Percentiles rank a stretch among this genome's conserved stretches.
These are phyloP conservation scores for Mrakia hoshinonis DNA, from an alignment of 768 basidiomycete species.

Conservation along the genomic window DNA sequence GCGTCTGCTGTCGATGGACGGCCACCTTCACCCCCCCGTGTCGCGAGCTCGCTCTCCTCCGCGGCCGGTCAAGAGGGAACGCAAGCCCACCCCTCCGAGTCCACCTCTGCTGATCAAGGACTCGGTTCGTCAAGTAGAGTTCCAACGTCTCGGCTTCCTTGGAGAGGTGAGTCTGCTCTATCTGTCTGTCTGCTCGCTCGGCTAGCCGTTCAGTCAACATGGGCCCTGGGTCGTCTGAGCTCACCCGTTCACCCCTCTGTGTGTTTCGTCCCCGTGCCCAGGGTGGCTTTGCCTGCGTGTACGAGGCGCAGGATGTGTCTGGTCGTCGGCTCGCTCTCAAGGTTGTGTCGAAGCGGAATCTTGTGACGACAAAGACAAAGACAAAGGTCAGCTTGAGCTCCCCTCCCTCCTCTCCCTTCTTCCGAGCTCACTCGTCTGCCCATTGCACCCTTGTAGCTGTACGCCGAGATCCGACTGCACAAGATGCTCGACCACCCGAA, in stretches of 20 bases:
- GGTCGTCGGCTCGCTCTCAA: slow-evolving; percentile 73
- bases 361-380: slow-evolving; percentile 93
- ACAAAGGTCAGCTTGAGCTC: slow-evolving; percentile 61
- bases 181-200: neutral
- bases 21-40: neutral
- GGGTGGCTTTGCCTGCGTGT: slow-evolving; percentile 95
- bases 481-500: slow-evolving; percentile 82
- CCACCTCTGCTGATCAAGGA: slow-evolving; percentile 19
- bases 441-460: slow-evolving; percentile 53
- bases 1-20: neutral
- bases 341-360: slow-evolving; percentile 81
- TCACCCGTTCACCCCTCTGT: neutral
- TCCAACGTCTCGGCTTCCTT: slow-evolving; percentile 22
- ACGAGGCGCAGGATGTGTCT: slow-evolving; percentile 71
- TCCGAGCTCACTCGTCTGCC: slow-evolving; percentile 12
- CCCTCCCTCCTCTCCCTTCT: neutral
- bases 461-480: slow-evolving; percentile 98
- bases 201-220: slow-evolving; percentile 9
- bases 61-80: slow-evolving; percentile 4
- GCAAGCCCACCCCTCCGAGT: slow-evolving; percentile 1
- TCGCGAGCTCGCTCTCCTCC: slow-evolving; percentile 18
- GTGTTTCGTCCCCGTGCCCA: slow-evolving; percentile 30
- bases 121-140: slow-evolving; percentile 8
- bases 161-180: slow-evolving; percentile 16
- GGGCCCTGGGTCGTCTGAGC: no score